Evolutionary conservation across 2,329 filamentous ascomycete genomes (phyloP).

Genomic region (Colletotrichum tofieldiae): DNA sequence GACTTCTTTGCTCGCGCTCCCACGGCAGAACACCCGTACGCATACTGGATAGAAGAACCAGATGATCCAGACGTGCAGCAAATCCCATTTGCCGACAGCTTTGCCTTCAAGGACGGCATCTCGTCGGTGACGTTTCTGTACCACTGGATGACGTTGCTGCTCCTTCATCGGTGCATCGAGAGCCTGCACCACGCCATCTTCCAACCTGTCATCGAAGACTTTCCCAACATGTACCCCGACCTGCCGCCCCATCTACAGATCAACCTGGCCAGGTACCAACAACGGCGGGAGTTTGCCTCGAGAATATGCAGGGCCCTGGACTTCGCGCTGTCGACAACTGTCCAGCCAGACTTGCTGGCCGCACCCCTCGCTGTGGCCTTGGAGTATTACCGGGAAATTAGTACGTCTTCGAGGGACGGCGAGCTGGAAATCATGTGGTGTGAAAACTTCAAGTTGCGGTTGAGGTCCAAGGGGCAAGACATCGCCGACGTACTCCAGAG

Average conservation of each 20-base stretch:
- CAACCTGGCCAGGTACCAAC: slow-evolving; percentile 60
- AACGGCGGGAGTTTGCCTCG: slow-evolving; percentile 61
- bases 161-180: slow-evolving; percentile 65
- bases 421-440: slow-evolving; percentile 65
- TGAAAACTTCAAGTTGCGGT: slow-evolving; percentile 58
- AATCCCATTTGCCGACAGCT: slow-evolving; percentile 62
- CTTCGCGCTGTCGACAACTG: slow-evolving; percentile 59
- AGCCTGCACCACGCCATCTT: slow-evolving; percentile 61
- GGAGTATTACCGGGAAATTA: slow-evolving; percentile 59
- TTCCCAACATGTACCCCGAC: slow-evolving; percentile 57
- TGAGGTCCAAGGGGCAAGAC: slow-evolving; percentile 59
- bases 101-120: slow-evolving; percentile 61
- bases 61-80: slow-evolving; percentile 49
- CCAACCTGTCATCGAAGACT: slow-evolving; percentile 60
- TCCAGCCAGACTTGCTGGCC: slow-evolving; percentile 63
- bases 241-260: slow-evolving; percentile 57
- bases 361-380: slow-evolving; percentile 61
- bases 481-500: slow-evolving; percentile 57
- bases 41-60: slow-evolving; percentile 59
- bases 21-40: slow-evolving; percentile 49
- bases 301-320: slow-evolving; percentile 68
- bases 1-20: slow-evolving; percentile 51
- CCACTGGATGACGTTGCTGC: slow-evolving; percentile 68
- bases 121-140: slow-evolving; percentile 66
- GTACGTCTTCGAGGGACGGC: slow-evolving; percentile 57